These are phyloP conservation scores for Falciphora oryzae DNA, from an alignment of 2,329 filamentous ascomycete species.

Conservation along the genomic window DNA sequence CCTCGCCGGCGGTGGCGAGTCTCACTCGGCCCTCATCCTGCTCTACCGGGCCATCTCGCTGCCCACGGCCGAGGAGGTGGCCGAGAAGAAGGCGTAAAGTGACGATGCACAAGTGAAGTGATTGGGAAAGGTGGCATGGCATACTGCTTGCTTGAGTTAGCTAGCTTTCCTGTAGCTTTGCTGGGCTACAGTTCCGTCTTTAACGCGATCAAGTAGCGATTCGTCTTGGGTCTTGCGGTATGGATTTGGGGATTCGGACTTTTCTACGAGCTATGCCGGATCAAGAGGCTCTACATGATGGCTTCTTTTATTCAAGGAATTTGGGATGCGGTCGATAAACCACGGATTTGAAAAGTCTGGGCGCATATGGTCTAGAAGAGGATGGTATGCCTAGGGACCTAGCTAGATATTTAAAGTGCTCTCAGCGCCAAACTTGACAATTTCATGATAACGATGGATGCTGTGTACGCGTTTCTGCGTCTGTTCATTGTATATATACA, in stretches of 20 bases:
- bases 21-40: constrained; percentile 74
- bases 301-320: not conserved
- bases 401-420: not conserved
- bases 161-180: not conserved
- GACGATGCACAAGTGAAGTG: too few relatives aligned
- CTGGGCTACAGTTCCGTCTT: not conserved
- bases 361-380: not conserved
- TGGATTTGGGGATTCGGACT: not conserved
- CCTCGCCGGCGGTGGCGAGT: constrained; percentile 82
- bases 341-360: too few relatives aligned
- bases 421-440: not conserved
- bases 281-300: not conserved
- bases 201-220: not conserved
- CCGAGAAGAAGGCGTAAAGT: constrained; percentile 18
- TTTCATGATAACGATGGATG: not conserved
- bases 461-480: too few relatives aligned
- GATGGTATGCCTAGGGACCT: not conserved
- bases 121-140: not conserved
- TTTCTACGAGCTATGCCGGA: not conserved
- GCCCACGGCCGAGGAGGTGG: constrained; percentile 46
- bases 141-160: not conserved
- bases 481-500: not conserved
- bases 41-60: constrained; percentile 72
- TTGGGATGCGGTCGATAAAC: not conserved
- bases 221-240: not conserved